Percentiles rank a stretch among this genome's conserved stretches.
Conservation (phyloP, 305 asterid genomes). For the Fraxinus albicans region DNA sequence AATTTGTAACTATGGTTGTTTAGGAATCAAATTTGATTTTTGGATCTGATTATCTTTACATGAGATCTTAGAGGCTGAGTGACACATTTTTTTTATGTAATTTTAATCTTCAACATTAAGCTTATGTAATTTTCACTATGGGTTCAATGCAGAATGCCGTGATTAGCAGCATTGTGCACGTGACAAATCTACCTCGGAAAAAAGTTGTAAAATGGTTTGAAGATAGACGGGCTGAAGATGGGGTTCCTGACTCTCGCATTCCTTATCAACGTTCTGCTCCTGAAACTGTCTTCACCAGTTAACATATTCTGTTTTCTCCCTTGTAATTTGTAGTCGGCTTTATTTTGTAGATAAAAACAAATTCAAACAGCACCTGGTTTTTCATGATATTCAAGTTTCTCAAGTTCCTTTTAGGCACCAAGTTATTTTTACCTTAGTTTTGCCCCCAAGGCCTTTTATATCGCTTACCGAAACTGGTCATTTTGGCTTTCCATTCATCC, state of each 20-base stretch:
- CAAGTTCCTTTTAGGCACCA: not conserved
- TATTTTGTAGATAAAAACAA: not conserved
- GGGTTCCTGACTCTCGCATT: conserved; percentile 61
- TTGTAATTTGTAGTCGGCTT: not conserved
- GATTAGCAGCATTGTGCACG: conserved; percentile 88
- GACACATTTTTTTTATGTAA: not conserved
- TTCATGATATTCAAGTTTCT: not conserved
- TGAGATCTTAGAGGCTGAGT: not conserved
- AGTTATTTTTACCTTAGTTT: not conserved
- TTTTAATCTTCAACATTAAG: not conserved
- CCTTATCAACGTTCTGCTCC: conserved; percentile 50
- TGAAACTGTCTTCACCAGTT: conserved; percentile 37
- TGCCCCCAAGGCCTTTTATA: not conserved
- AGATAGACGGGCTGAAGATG: conserved; percentile 80
- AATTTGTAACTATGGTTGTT: not conserved
- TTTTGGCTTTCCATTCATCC: not conserved
- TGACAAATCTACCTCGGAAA: conserved; percentile 78
- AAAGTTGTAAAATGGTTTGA: conserved; percentile 91
- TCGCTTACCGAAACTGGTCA: not conserved
- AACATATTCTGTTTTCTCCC: not conserved
- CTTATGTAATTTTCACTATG: not conserved
- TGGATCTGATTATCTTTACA: not conserved
- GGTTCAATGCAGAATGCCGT: conserved; percentile 66
- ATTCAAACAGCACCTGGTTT: not conserved
- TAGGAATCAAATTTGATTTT: not conserved